A percentile compares a stretch with the other conserved stretches of the same genome.
Evolutionary conservation across 2,329 filamentous ascomycete species (phyloP).

Genomic region (Talaromyces piceae): DNA sequence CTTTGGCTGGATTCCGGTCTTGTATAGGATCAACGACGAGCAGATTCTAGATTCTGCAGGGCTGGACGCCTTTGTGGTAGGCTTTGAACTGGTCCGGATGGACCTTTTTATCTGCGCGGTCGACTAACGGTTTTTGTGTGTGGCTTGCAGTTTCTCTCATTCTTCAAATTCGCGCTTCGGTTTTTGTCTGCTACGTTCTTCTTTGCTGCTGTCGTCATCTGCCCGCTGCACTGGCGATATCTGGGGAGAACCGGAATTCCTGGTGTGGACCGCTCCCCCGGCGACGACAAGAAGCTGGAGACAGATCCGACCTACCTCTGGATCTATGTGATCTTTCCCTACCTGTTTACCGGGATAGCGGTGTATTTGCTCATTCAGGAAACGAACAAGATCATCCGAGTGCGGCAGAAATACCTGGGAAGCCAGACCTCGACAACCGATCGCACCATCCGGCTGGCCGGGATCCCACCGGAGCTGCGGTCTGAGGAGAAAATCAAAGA

Average conservation of each 20-base stretch:
- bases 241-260: constrained; percentile 36
- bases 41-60: constrained; percentile 85
- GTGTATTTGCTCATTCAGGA: constrained; percentile 76
- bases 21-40: constrained; percentile 80
- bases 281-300: constrained; percentile 23
- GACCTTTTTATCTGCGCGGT: neutral
- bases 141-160: constrained; percentile 68
- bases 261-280: constrained; percentile 29
- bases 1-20: constrained; percentile 84
- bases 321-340: constrained; percentile 92
- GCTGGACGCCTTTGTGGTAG: constrained; percentile 84
- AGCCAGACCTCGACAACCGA: constrained; percentile 94
- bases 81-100: constrained; percentile 22
- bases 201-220: constrained; percentile 72
- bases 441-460: constrained; percentile 82
- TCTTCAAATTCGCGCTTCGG: constrained; percentile 91
- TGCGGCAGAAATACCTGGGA: constrained; percentile 84
- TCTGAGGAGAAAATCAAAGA: constrained; percentile 77
- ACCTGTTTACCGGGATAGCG: constrained; percentile 77
- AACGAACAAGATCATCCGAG: constrained; percentile 75
- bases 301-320: constrained; percentile 59
- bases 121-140: constrained; percentile 1
- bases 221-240: constrained; percentile 73
- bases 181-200: constrained; percentile 73
- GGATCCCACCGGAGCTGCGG: constrained; percentile 71